Evolutionary conservation across 192 early-diverging fungal genomes (phyloP).

Genomic region (Backusella morwellensis): DNA sequence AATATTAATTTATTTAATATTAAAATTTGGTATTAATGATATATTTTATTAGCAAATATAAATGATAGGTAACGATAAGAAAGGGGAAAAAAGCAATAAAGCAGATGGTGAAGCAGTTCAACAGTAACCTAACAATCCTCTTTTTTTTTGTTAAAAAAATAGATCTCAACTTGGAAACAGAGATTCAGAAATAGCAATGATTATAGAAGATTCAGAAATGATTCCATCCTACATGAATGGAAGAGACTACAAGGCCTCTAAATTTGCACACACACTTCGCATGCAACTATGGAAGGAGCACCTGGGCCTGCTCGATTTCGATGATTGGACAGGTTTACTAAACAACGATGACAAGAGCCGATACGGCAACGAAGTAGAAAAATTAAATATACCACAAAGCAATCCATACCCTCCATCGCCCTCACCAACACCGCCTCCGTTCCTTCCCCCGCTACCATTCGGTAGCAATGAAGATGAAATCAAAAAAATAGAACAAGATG

Average conservation of each 20-base stretch:
- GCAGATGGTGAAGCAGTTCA: conserved; percentile 17
- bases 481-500: conserved; percentile 27
- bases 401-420: not conserved
- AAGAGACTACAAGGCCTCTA: conserved; percentile 62
- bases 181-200: conserved; percentile 85
- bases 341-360: not conserved
- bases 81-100: too few species aligned
- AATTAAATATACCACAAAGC: conserved; percentile 3
- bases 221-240: conserved; percentile 71
- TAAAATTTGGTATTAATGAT: not conserved
- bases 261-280: conserved; percentile 71
- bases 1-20: not conserved
- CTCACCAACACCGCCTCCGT: not conserved
- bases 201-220: conserved; percentile 73
- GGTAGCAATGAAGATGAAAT: conserved; percentile 26
- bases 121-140: conserved; percentile 59
- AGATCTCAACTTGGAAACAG: conserved; percentile 82
- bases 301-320: conserved; percentile 60
- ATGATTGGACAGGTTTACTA: conserved; percentile 35
- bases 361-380: not conserved
- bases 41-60: conserved; percentile 33
- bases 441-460: not conserved
- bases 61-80: conserved; percentile 10
- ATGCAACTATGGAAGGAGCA: conserved; percentile 82
- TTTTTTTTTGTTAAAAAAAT: not conserved